Base-by-base conservation (phyloP, 2,329 filamentous ascomycete species). In the Thelonectria discophora region DNA sequence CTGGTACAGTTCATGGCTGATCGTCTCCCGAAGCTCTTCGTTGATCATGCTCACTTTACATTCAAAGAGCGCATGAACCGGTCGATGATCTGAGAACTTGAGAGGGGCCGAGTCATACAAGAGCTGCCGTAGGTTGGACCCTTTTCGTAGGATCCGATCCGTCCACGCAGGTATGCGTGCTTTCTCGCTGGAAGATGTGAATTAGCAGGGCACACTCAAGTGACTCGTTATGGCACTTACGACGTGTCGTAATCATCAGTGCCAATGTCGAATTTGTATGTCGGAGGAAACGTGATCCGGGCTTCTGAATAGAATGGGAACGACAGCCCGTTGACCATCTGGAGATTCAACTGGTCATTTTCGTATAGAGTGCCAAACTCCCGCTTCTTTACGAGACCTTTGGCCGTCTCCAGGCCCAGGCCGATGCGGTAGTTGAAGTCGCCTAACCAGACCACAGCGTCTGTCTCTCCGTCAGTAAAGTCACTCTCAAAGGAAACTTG, bases 381-480 rank as follows among this genome's bases (percentile, higher is more conserved):
- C 24, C 86, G 82, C 56, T 86, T 84, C 69, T 89, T 86, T 56
- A 97, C 87, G 10, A 97, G 80, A 32, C 88, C 85, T 67, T 91
- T 89, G 8, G 93, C 92, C 62, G 85, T 88, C 40, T 97, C 93
- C 66, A 92, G 88, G 46, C 84, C 85, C 59, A 98, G 83, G 1
- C 94, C 94, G 70, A 99, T 97, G 17, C 95, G 90, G 77, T 99
- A 99, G 74, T 99, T 99, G 81, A 99, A 99, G 76, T 99, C 95
- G 5, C 95, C 95, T 43, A 97, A 85, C 94, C 95, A 99, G 55
- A 97, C 90, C 37, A 98, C 90, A 20, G 91, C 85, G 68, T 89
- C 87, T 30, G 21, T 84, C 46, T 24, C 46, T 3, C 30, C 49
- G 42, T 64, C 39, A 63, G 65, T 75, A 65, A 77, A 69, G 32